phyloP scores from a whole-genome alignment of 192 early-diverging fungal genomes.

The Chytriomyces sp. region DNA sequence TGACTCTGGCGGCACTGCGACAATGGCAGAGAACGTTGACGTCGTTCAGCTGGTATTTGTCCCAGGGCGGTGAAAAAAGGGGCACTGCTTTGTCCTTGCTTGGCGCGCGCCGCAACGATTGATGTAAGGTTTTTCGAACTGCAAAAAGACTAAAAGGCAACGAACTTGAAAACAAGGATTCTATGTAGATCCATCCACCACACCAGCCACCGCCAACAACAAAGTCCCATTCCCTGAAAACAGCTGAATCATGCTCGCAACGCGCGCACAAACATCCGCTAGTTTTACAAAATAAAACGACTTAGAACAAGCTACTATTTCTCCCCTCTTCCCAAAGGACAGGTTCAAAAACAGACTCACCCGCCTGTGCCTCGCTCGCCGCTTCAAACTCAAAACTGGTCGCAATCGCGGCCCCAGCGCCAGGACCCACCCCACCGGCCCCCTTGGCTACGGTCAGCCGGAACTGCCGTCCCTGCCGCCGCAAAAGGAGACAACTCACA shows the following conservation, averaged over 20 bases:
- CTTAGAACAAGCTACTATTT: background rate
- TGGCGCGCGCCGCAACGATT: too few species aligned
- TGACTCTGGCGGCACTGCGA: too few species aligned
- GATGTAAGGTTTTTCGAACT: too few species aligned
- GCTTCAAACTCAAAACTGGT: slow-evolving; percentile 17
- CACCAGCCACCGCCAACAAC: too few species aligned
- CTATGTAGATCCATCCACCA: too few species aligned
- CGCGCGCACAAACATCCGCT: slow-evolving; percentile 19
- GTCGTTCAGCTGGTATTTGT: too few species aligned
- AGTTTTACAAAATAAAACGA: background rate
- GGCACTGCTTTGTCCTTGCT: too few species aligned
- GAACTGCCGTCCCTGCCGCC: slow-evolving; percentile 37
- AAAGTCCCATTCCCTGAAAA: background rate
- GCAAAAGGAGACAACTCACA: slow-evolving; percentile 42
- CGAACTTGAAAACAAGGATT: too few species aligned
- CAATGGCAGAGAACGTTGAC: too few species aligned
- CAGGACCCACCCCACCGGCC: background rate
- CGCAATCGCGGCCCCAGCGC: background rate
- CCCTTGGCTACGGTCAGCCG: slow-evolving; percentile 38
- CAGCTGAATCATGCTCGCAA: slow-evolving; percentile 18
- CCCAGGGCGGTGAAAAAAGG: too few species aligned
- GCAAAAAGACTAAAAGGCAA: too few species aligned
- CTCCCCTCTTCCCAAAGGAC: background rate
- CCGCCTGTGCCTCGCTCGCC: slow-evolving; percentile 4
- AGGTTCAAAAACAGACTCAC: background rate